phyloP scores from a whole-genome alignment of 352 stramenopile genomes.

The Globisporangium cederbergense region DNA sequence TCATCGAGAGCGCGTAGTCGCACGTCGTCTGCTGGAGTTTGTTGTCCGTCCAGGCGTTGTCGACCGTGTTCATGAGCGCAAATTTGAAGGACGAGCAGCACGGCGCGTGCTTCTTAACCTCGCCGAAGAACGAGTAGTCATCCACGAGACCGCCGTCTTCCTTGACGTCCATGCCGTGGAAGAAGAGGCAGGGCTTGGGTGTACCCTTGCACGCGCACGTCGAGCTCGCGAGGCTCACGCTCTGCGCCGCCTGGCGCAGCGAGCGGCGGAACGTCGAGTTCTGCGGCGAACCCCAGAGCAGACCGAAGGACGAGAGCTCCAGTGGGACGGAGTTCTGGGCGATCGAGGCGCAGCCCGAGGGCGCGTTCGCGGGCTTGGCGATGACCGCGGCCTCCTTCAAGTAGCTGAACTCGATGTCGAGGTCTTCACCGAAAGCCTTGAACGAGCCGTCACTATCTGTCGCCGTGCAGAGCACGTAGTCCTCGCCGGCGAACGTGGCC shows the following conservation, averaged over 20 bases:
- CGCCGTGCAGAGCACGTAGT: slow-evolving; percentile 43
- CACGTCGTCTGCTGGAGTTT: slow-evolving; percentile 38
- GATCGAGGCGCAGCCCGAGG: slow-evolving; percentile 21
- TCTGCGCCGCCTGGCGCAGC: slow-evolving; percentile 16
- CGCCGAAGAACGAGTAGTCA: slow-evolving; percentile 40
- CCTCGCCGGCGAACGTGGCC: slow-evolving; percentile 35
- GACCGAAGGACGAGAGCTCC: slow-evolving; percentile 19
- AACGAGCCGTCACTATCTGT: slow-evolving; percentile 24
- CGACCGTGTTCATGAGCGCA: slow-evolving; percentile 41
- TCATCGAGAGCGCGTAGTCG: slow-evolving; percentile 34
- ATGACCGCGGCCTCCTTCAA: slow-evolving; percentile 7
- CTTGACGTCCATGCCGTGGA: slow-evolving; percentile 51
- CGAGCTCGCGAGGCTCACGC: slow-evolving; percentile 25
- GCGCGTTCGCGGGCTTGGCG: slow-evolving; percentile 25
- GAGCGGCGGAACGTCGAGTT: slow-evolving; percentile 16
- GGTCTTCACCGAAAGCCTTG: slow-evolving; percentile 38
- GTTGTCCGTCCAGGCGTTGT: slow-evolving; percentile 44
- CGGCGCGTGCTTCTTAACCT: slow-evolving; percentile 44
- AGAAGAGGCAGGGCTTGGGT: slow-evolving; percentile 46
- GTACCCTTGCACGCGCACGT: slow-evolving; percentile 34
- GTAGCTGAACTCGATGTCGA: slow-evolving; percentile 27
- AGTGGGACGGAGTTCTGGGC: slow-evolving; percentile 16
- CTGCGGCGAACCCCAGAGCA: slow-evolving; percentile 23
- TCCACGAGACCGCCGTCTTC: slow-evolving; percentile 34
- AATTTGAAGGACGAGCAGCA: slow-evolving; percentile 61